These are phyloP conservation scores for Stemphylium lycopersici DNA, from an alignment of 2,329 filamentous ascomycete genomes.

Conservation along the genomic window DNA sequence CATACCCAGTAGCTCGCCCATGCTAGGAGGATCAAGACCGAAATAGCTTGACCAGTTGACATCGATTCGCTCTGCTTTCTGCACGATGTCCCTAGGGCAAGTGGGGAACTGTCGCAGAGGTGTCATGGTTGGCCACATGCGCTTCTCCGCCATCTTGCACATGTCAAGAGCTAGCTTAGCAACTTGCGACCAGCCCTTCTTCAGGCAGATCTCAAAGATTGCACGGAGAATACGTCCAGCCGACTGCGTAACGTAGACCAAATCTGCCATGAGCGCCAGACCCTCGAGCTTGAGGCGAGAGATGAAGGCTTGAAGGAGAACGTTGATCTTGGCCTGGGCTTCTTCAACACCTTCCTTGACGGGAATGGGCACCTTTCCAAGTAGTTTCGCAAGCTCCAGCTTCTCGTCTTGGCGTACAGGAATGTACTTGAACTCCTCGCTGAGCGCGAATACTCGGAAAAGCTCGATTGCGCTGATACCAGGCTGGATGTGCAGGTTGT, in stretches of 20 bases:
- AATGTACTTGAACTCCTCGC: slow-evolving; percentile 98
- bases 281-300: slow-evolving; percentile 93
- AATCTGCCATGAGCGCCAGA: slow-evolving; percentile 93
- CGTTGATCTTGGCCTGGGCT: slow-evolving; percentile 96
- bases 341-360: slow-evolving; percentile 98
- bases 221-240: slow-evolving; percentile 94
- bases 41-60: slow-evolving; percentile 95
- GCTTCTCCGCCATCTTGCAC: slow-evolving; percentile 99
- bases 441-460: slow-evolving; percentile 94
- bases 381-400: slow-evolving; percentile 88
- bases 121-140: slow-evolving; percentile 99
- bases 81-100: slow-evolving; percentile 85
- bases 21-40: slow-evolving; percentile 91
- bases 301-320: slow-evolving; percentile 94
- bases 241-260: slow-evolving; percentile 98
- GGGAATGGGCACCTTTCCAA: slow-evolving; percentile 89
- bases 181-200: slow-evolving; percentile 94
- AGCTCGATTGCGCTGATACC: slow-evolving; percentile 93
- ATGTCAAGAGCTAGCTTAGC: slow-evolving; percentile 91
- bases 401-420: slow-evolving; percentile 98
- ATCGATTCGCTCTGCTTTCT: slow-evolving; percentile 93
- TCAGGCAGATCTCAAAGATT: slow-evolving; percentile 95
- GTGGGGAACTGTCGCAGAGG: slow-evolving; percentile 82
- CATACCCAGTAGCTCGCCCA: slow-evolving; percentile 92
- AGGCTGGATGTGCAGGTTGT: slow-evolving; percentile 93